Percentiles rank a stretch among this genome's conserved stretches.
phyloP scores from a whole-genome alignment of 1,284 basidiomycete species.

The Dichomitus squalens region DNA sequence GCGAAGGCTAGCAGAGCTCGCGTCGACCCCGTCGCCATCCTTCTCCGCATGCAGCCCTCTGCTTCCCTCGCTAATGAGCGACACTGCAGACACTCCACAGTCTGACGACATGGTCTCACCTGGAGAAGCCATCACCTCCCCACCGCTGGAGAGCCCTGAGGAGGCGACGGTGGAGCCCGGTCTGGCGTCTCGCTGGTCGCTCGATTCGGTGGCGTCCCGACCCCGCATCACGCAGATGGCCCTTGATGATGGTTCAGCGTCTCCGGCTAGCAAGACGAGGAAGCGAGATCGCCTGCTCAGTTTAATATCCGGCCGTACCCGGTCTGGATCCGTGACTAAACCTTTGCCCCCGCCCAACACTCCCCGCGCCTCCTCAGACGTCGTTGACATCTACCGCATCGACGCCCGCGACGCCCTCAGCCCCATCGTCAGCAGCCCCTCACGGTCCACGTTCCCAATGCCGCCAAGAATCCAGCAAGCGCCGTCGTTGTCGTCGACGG shows the following conservation, averaged over 20 bases:
- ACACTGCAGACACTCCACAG: slow-evolving; percentile 9
- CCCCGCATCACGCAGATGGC: slow-evolving; percentile 21
- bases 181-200: slow-evolving; percentile 34
- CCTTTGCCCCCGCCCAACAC: slow-evolving; percentile 23
- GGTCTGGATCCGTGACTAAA: slow-evolving; percentile 32
- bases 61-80: slow-evolving; percentile 20
- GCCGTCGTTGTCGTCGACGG: slow-evolving; percentile 20
- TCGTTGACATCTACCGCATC: slow-evolving; percentile 21
- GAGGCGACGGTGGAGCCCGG: slow-evolving; percentile 15
- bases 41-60: slow-evolving; percentile 8
- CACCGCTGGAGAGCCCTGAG: slow-evolving; percentile 9
- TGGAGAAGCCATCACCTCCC: slow-evolving; percentile 17
- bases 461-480: slow-evolving; percentile 11
- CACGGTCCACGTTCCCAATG: slow-evolving; percentile 22
- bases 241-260: slow-evolving; percentile 19
- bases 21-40: slow-evolving; percentile 22
- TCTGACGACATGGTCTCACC: slow-evolving; percentile 12
- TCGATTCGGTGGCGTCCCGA: slow-evolving; percentile 32
- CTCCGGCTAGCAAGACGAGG: slow-evolving; percentile 24
- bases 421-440: slow-evolving; percentile 11
- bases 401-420: slow-evolving; percentile 15
- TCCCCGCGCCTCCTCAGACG: slow-evolving; percentile 19
- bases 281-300: slow-evolving; percentile 35
- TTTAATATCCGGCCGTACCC: slow-evolving; percentile 33
- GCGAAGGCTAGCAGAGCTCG: slow-evolving; percentile 29